Conservation (phyloP, 495 filamentous ascomycete species). For the Aspergillus leporis region DNA sequence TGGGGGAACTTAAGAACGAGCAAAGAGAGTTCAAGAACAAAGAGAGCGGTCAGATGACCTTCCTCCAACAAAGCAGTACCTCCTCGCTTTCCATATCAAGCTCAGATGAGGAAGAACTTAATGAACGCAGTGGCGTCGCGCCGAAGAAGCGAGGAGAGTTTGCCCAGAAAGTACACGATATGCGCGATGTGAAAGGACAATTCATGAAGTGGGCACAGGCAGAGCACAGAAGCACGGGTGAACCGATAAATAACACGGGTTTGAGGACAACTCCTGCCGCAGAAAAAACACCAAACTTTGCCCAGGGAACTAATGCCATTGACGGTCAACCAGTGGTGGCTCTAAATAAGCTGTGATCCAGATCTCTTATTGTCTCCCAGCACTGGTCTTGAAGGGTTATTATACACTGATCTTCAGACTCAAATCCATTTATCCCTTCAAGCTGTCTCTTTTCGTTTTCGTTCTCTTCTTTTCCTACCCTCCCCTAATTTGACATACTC, state of each 20-base stretch:
- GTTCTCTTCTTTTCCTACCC: not conserved
- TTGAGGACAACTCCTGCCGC: not conserved
- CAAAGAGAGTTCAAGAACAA: slow-evolving; percentile 63
- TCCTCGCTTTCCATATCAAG: slow-evolving; percentile 62
- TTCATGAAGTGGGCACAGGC: slow-evolving; percentile 42
- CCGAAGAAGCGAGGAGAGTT: slow-evolving; percentile 33
- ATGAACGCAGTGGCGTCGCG: slow-evolving; percentile 47
- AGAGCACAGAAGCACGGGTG: slow-evolving; percentile 13
- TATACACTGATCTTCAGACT: not conserved
- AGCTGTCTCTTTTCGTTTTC: not conserved
- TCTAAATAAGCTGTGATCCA: not conserved
- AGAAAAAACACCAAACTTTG: not conserved
- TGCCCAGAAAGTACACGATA: slow-evolving; percentile 35
- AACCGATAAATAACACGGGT: not conserved
- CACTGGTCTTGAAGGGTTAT: not conserved
- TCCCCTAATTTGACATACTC: too few relatives aligned
- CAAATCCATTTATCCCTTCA: not conserved
- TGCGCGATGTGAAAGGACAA: slow-evolving; percentile 45
- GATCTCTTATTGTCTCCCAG: not conserved
- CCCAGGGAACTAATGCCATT: not conserved
- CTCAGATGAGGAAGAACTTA: slow-evolving; percentile 72
- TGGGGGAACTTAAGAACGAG: slow-evolving; percentile 61
- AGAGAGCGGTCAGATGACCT: slow-evolving; percentile 60
- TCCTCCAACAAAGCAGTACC: slow-evolving; percentile 62
- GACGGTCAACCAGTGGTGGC: not conserved